These are phyloP conservation scores for Eucommia ulmoides DNA, from an alignment of 257 asterid species.

Conservation along the genomic window DNA sequence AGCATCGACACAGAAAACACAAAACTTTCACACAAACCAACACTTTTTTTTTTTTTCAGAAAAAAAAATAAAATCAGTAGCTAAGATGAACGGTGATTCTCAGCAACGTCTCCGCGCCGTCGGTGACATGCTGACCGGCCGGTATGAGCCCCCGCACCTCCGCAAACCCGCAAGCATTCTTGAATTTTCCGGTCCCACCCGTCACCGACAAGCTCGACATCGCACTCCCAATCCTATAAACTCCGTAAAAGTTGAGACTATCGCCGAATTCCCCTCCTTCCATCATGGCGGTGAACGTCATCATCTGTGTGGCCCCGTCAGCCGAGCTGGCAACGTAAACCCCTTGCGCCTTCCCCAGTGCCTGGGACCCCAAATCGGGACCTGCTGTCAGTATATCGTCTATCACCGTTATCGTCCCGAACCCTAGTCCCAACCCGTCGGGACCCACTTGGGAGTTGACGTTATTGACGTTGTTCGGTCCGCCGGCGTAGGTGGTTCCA, in stretches of 20 bases:
- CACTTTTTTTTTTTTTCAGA: no score
- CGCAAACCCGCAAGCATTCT: constrained; percentile 41
- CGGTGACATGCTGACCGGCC: constrained; percentile 33
- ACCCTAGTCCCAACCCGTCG: constrained; percentile 39
- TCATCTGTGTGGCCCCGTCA: constrained; percentile 36
- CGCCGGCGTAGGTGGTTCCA: constrained; percentile 13
- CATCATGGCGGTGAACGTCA: constrained; percentile 41
- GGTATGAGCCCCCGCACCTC: constrained; percentile 35
- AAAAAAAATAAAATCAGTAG: no score
- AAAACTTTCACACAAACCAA: no score
- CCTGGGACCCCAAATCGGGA: constrained; percentile 31
- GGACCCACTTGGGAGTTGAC: constrained; percentile 23
- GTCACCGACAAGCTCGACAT: constrained; percentile 34
- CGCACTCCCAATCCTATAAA: constrained; percentile 34
- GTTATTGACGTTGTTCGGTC: constrained; percentile 9
- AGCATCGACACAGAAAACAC: no score
- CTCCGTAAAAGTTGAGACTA: constrained; percentile 35
- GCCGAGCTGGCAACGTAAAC: constrained; percentile 46
- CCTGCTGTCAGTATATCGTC: constrained; percentile 33
- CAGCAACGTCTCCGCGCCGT: constrained; percentile 41
- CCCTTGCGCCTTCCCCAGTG: constrained; percentile 36
- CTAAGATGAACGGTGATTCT: constrained; percentile 29
- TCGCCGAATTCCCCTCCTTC: constrained; percentile 51
- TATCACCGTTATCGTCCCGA: constrained; percentile 42
- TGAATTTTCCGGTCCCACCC: constrained; percentile 42